Evolutionary conservation across 2,329 filamentous ascomycete species (phyloP), one percentile per base, ranked within the genome.

Genomic region (Aureobasidium pullulans): DNA sequence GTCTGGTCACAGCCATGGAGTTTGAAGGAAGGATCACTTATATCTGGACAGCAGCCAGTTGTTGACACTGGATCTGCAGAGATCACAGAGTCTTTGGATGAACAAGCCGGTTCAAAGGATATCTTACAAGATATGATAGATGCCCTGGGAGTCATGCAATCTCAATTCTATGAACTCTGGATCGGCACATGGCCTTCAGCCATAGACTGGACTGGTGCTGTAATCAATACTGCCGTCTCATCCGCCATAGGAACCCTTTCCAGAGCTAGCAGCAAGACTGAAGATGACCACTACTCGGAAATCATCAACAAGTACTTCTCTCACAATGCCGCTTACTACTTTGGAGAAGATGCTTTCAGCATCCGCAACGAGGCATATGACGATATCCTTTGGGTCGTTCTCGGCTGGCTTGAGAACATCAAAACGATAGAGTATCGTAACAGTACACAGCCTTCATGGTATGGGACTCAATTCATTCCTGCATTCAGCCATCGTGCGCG

Each of bases 181-280:
- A 76, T 87, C 37, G 91, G 89, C 10, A 90, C 84, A 29, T 97
- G 92, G 90, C 90, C 91, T 0, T 79, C 80, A 1, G 83, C 89
- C 34, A 96, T 96, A 67, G 93, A 96, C 75, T 97, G 93, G 93
- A 97, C 93, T 0, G 87, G 86, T 16, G 92, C 93, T 4, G 90
- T 96, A 8, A 78, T 90, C 66, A 85, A 86, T 44, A 96, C 92
- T 0, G 85, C 93, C 60, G 75, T 96, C 37, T 87, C 89, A 3
- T 32, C 60, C 5, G 32, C 53, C 6, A 9, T 63, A 2, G 44
- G 44, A 42, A 54, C 42, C 6, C 13, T 63, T 16, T 29, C 23
- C n/a, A 23, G 28, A 48, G 29, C 19, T 23, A 40, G 28, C 39
- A 16, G 34, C 52, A 8, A 47, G 52, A 61, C 29, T 10, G 36